Evolutionary conservation across 2,329 filamentous ascomycete species (phyloP), one percentile per base, ranked within the genome.

Genomic region (Penicillium sp.): DNA sequence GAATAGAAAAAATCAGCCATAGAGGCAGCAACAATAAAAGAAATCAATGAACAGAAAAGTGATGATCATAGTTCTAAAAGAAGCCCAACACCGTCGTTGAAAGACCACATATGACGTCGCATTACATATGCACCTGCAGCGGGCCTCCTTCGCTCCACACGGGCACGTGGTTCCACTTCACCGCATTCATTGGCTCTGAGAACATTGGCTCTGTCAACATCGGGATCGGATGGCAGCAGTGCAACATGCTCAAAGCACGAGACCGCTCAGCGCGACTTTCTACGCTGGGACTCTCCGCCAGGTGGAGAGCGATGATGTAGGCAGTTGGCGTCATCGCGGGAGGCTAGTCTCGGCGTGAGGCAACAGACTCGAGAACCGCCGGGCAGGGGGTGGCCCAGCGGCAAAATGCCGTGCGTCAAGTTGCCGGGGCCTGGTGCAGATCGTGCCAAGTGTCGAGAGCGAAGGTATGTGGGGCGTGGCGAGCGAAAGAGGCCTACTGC

Each of bases 341-440:
- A n/a, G 19, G 26, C 26, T 49, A 33, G 30, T 19, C 46, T 33
- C 28, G 28, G 46, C n/a, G 46, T 30, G 10, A 22, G 46, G 22
- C 46, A n/a, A 10, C 10, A 35, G n/a, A 22, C 28, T 35, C 2
- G n/a, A 6, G n/a, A 4, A 35, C 40, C 40, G 19, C 40, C 5
- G 40, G 10, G 28, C 22, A 7, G 4, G 52, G 58, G 58, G 52
- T 57, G 60, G 60, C 60, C 60, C 60, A 62, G 60, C 60, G 46
- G 60, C 60, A 62, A 62, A 62, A 58, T 59, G 13, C 35, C 59
- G 56, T 55, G 52, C 51, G 58, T 40, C 58, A 19, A 22, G 13
- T 54, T 22, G 33, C 28, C 49, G 28, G 26, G 45, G 30, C 35
- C 53, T 53, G 14, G 51, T 54, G 58, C 58, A 57, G 49, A 43